Evolutionary conservation across 306 rosid species (phyloP), one percentile per base, ranked within the genome.

Genomic region (Prunus davidiana): DNA sequence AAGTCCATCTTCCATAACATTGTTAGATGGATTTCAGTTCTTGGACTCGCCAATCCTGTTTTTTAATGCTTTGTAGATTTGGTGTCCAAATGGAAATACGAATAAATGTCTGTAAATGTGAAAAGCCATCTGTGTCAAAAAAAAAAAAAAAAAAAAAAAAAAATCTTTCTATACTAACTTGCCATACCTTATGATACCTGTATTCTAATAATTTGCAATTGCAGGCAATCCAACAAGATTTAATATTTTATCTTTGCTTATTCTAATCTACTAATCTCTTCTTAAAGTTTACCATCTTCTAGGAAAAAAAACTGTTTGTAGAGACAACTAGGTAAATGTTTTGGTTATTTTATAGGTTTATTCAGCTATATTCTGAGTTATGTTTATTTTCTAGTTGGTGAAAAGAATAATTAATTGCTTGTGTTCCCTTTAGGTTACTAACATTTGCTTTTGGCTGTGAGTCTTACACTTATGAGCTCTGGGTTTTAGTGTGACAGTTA

Each of bases 401-500:
- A 9, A 38, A 58, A 38, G 24, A 43, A 7, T 46, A 25, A n/a
- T 60, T 66, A 27, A 27, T 74, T 67, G 15, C 65, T 12, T 65
- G 27, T 32, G 1, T 49, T 20, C 32, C 47, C 19, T 27, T 52
- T 67, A 16, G 30, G 62, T 67, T 38, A 20, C 51, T 76, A 20
- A 30, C 32, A 5, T 61, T 64, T 58, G 65, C 19, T 41, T 74
- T 60, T 78, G 57, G 47, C 14, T 71, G 64, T 67, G 22, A 11
- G 22, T 50, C 54, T 77, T 51, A 46, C 60, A 20, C 50, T 19
- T 58, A 19, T 27, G 30, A 75, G 63, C 58, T 64, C 56, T 24
- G 54, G 28, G 2, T 20, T 71, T 79, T 61, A 8, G 50, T 27
- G 50, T 86, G 75, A 84, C 61, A 82, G 19, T 55, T 85, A 7